phyloP scores from a whole-genome alignment of 805 yeast species.

The Hanseniaspora osmophila region DNA sequence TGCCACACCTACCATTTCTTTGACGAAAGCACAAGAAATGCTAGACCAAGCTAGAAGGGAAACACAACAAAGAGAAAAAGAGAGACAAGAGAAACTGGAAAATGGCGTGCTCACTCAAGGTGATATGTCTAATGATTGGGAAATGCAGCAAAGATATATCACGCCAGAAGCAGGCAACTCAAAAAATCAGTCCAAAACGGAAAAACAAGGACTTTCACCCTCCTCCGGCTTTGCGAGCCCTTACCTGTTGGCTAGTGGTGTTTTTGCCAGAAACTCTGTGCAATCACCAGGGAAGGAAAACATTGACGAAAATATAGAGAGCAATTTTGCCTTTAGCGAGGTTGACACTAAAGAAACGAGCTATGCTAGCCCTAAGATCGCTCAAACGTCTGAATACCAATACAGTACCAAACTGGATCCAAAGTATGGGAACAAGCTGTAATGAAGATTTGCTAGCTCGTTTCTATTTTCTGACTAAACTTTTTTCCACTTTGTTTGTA shows the following conservation, averaged over 20 bases:
- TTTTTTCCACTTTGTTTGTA: too few relatives aligned
- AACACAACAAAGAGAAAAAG: conserved; percentile 41
- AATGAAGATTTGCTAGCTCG: background rate
- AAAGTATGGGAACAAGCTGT: background rate
- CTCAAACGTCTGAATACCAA: background rate
- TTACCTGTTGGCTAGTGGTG: background rate
- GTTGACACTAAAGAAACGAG: too few relatives aligned
- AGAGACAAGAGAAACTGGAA: too few relatives aligned
- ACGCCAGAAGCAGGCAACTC: background rate
- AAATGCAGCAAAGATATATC: conserved; percentile 15
- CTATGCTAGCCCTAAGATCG: too few relatives aligned
- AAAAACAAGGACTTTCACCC: too few relatives aligned
- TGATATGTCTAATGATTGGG: too few relatives aligned
- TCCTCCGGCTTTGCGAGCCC: background rate
- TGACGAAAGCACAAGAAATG: conserved; percentile 75
- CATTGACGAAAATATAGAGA: too few relatives aligned
- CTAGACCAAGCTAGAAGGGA: conserved; percentile 72
- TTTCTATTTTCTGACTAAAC: too few relatives aligned
- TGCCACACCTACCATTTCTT: conserved; percentile 86
- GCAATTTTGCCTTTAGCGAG: too few relatives aligned
- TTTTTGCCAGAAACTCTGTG: background rate
- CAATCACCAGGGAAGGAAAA: background rate
- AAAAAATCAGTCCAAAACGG: background rate
- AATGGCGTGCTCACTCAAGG: too few relatives aligned
- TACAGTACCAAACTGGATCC: background rate